Evolutionary conservation across 371 early-diverging fungal species (phyloP).

Genomic region (Rhizopus stolonifer): DNA sequence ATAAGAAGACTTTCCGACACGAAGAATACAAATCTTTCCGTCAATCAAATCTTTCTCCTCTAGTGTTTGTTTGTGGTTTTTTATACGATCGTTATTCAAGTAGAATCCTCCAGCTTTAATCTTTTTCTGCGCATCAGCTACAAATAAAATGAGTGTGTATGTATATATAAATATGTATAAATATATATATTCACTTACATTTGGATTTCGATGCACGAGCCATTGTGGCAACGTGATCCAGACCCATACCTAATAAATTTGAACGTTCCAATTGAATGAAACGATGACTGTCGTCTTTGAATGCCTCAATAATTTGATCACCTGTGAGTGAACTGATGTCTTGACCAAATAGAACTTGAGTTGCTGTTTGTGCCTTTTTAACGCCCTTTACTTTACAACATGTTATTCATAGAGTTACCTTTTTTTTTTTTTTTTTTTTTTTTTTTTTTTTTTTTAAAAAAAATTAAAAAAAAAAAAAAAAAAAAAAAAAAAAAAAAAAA

Average conservation of each 20-base stretch:
- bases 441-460: constrained; percentile 1
- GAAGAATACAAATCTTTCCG: constrained; percentile 51
- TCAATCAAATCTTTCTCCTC: constrained; percentile 56
- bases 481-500: neutral
- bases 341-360: constrained; percentile 70
- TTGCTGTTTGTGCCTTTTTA: constrained; percentile 64
- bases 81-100: constrained; percentile 64
- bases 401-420: too few species aligned
- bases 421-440: neutral
- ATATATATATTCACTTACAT: constrained; percentile 43
- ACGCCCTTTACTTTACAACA: constrained; percentile 64
- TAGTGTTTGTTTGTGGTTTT: constrained; percentile 39
- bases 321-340: constrained; percentile 44
- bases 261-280: constrained; percentile 46
- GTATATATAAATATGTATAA: too few species aligned
- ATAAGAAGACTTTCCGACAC: constrained; percentile 66
- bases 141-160: neutral
- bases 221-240: constrained; percentile 62
- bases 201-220: constrained; percentile 69
- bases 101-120: constrained; percentile 77
- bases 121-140: constrained; percentile 75
- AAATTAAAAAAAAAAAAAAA: neutral
- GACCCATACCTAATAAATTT: constrained; percentile 39
- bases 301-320: constrained; percentile 69
- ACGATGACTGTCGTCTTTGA: constrained; percentile 61